A percentile compares a stretch with the other conserved stretches of the same genome.
These are phyloP conservation scores for Rhodotorula sp. DNA, from an alignment of 1,284 basidiomycete genomes.

Conservation along the genomic window DNA sequence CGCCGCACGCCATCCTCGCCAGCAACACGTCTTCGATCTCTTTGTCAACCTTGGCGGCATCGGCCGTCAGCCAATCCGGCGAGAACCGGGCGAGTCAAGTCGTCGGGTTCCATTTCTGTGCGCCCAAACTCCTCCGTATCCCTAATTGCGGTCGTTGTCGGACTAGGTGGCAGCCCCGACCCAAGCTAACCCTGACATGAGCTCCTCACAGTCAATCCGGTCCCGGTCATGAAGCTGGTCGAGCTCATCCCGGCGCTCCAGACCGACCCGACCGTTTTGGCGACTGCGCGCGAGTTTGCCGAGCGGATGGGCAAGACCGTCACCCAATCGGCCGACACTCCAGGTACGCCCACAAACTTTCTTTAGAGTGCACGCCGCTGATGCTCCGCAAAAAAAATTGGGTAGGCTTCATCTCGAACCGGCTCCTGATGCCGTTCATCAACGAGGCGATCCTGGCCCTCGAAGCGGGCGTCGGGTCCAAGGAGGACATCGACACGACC, in stretches of 20 bases:
- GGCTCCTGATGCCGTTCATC: constrained; percentile 86
- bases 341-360: constrained; percentile 52
- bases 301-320: constrained; percentile 91
- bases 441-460: constrained; percentile 91
- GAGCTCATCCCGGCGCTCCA: constrained; percentile 91
- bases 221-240: constrained; percentile 63
- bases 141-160: neutral
- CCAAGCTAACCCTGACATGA: too few relatives aligned
- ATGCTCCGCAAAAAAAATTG: neutral
- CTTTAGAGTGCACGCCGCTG: neutral
- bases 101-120: constrained; percentile 57
- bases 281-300: constrained; percentile 78
- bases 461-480: constrained; percentile 84
- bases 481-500: constrained; percentile 93
- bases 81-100: constrained; percentile 58
- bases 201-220: constrained; percentile 32
- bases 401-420: constrained; percentile 67
- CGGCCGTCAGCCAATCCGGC: constrained; percentile 53
- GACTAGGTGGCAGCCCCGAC: neutral
- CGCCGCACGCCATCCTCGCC: constrained; percentile 77
- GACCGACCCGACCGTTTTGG: constrained; percentile 73
- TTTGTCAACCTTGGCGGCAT: constrained; percentile 86
- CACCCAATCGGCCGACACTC: constrained; percentile 81
- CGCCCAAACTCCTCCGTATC: neutral
- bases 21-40: constrained; percentile 94